Conservation (phyloP, 345 rosid genomes). For the Ailanthus altissimus region DNA sequence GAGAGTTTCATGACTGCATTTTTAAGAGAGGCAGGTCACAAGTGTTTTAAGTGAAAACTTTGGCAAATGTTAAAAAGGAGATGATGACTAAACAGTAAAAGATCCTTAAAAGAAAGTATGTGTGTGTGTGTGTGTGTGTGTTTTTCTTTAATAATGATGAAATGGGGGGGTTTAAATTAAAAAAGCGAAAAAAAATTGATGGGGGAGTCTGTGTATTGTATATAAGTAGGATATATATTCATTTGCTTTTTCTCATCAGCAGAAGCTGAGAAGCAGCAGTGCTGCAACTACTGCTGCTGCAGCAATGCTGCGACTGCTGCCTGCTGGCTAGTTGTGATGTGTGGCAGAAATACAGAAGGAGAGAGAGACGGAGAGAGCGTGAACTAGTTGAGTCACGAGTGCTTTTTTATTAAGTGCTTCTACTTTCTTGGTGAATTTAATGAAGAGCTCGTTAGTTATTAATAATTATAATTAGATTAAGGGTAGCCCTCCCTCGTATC, state of each 20-base stretch:
- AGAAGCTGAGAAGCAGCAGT: constrained; percentile 29
- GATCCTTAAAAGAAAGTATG: too few relatives aligned
- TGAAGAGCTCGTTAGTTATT: too few relatives aligned
- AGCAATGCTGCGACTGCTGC: constrained; percentile 46
- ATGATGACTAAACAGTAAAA: constrained; percentile 20
- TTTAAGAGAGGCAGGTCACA: background rate
- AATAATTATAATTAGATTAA: too few relatives aligned
- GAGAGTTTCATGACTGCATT: constrained; percentile 45
- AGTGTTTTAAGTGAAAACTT: constrained; percentile 18
- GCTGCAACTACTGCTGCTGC: constrained; percentile 39
- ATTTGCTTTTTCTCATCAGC: constrained; percentile 27
- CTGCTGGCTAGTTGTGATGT: constrained; percentile 41
- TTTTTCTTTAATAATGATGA: background rate
- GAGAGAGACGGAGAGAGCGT: constrained; percentile 2
- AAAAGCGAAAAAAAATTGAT: background rate
- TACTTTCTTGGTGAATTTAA: too few relatives aligned
- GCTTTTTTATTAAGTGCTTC: background rate
- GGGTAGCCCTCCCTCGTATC: background rate
- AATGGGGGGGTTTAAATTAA: constrained; percentile 12
- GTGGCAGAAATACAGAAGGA: constrained; percentile 39
- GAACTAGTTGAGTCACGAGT: background rate
- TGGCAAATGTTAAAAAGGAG: constrained; percentile 33
- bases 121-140: constrained; percentile 6
- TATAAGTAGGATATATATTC: constrained; percentile 7
- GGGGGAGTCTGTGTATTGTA: background rate